Base-by-base conservation (phyloP, 257 asterid genomes). In the Avicennia marina region DNA sequence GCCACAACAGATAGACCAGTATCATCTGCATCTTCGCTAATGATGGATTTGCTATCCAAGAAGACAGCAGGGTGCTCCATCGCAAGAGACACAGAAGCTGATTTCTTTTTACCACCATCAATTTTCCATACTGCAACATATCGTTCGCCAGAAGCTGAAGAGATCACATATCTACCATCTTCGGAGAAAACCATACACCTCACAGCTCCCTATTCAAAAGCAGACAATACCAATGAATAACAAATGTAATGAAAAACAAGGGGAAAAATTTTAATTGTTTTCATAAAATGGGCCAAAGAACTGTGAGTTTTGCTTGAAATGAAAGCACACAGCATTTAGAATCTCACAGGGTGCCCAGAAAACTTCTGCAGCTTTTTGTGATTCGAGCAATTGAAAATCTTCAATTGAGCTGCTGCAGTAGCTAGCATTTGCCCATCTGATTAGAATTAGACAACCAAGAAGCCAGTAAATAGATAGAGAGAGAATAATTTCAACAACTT, bases 321-420 rank as follows among this genome's bases (percentile, higher is more conserved):
- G 36, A 67, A 66, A n/a, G 54, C 18, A 41, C 16, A 7, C 62
- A 64, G 65, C 27, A 46, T 25, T 70, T 46, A 47, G 20, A 70
- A 66, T 48, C 96, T 81, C 72, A 91, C 98, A 13, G 98, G 96
- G 68, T 91, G 98, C 66, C 98, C 98, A 13, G 96, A 79, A 74
- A 88, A 91, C 63, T 80, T 91, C 66, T 85, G 95, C 67, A 91
- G 62, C 76, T 78, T 91, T 81, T 81, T 83, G 61, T 75, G 82
- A 55, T 75, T 81, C 29, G 74, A 58, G 50, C 71, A 75, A 68
- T 78, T 79, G 77, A 85, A 72, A 56, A 91, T 69, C 80, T 83
- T 91, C 71, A 91, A 41, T 64, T 83, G 90, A 72, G 84, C 84
- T 10, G 88, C 80, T 2, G 95, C 97, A 45, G 95, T 73, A 49